Base-by-base conservation (phyloP, 2,329 filamentous ascomycete genomes). In the Penicillium hesseltinei region DNA sequence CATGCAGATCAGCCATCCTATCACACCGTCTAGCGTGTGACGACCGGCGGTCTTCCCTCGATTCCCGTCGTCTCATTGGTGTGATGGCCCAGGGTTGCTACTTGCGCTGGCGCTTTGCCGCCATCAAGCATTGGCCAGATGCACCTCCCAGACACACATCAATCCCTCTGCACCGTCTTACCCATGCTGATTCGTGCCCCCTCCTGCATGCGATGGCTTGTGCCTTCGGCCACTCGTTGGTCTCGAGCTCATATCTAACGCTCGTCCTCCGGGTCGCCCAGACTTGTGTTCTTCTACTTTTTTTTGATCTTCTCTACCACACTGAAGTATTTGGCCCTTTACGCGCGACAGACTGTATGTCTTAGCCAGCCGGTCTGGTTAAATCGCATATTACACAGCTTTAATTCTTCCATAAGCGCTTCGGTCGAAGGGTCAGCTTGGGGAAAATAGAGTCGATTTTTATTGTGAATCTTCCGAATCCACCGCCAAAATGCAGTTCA, bases 291-390 rank as follows among this genome's bases (percentile, higher is more conserved):
- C 60, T 64, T 62, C 61, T 59, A 53, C 38, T 38, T 59, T 33
- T 59, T 52, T 50, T 58, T 52, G 29, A 50, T 27, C 58, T 60
- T 38, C 38, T 54, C 49, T 57, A 38, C 56, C 59, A 62, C 61
- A 29, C 40, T 59, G 57, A 35, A 51, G 39, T 31, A 35, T 62
- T 53, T 59, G 58, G 50, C 57, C 42, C 31, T 55, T 65, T 60
- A 56, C 59, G 68, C 71, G 69, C 58, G 57, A 69, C 60, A 64
- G 63, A 61, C 65, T 73, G 69, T 67, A 66, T 62, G 60, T 62
- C 54, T 55, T 63, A 68, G 70, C 73, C 71, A 75, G 73, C 72
- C 66, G 72, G 73, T 62, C 73, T 75, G 73, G 73, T 67, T 63
- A 55, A 60, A 57, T 63, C 59, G 59, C 53, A 49, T 57, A 58